These are phyloP conservation scores for Tricholoma bakamatsutake DNA, from an alignment of 768 basidiomycete species.

Conservation along the genomic window DNA sequence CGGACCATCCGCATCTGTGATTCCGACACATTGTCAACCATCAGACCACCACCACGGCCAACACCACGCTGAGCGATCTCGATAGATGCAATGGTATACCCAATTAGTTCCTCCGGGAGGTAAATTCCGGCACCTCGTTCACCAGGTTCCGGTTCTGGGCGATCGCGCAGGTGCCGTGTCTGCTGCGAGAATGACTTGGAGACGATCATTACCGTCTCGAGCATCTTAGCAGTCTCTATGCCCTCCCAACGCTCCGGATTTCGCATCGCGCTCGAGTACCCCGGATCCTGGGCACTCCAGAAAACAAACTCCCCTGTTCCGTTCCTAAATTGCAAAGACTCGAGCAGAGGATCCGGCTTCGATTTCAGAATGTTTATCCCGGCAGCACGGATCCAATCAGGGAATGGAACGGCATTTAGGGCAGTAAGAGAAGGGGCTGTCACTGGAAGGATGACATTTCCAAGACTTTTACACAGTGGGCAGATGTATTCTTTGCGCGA, in stretches of 20 bases:
- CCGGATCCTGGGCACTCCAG: constrained; percentile 79
- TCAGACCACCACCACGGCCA: constrained; percentile 35
- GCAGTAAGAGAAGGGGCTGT: constrained; percentile 41
- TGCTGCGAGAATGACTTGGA: constrained; percentile 80
- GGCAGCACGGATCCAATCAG: constrained; percentile 87
- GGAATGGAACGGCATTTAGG: constrained; percentile 58
- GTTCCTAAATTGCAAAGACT: constrained; percentile 67
- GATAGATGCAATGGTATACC: constrained; percentile 78
- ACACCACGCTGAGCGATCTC: constrained; percentile 79
- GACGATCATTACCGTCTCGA: constrained; percentile 79
- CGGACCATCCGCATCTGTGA: constrained; percentile 72
- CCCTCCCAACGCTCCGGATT: constrained; percentile 46
- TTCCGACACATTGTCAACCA: constrained; percentile 77
- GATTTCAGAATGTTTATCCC: constrained; percentile 87
- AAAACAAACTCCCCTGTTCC: constrained; percentile 88
- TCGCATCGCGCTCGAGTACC: constrained; percentile 52
- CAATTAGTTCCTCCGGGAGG: constrained; percentile 85
- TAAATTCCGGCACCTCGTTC: constrained; percentile 85
- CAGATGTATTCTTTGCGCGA: constrained; percentile 93
- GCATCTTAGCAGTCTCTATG: constrained; percentile 68
- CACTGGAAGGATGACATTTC: constrained; percentile 90
- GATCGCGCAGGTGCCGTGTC: constrained; percentile 73
- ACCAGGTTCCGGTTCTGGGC: constrained; percentile 61
- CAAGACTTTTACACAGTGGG: constrained; percentile 93
- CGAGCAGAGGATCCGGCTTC: constrained; percentile 65